Evolutionary conservation across 805 yeast species (phyloP), one percentile per base, ranked within the genome.

Genomic region (Wickerhamiella allomyrinae): DNA sequence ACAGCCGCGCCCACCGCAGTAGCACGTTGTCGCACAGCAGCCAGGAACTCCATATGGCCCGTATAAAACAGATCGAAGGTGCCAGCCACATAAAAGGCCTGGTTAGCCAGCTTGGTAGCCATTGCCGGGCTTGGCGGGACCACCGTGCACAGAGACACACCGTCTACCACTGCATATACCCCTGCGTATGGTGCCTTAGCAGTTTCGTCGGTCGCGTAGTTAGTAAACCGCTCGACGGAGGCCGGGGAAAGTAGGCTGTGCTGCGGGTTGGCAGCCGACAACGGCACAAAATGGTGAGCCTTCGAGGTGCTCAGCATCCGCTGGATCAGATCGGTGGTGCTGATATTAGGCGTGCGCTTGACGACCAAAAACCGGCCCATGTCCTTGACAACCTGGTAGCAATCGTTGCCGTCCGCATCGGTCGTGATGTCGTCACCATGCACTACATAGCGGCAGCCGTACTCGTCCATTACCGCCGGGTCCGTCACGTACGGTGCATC

Each of bases 381-480:
- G 41, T 83, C 84, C 58, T 89, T 87, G 50, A 87, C 83, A 20
- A 59, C 69, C 44, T 80, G 79, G 62, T 91, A 91, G 55, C 96
- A 85, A 62, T 91, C 98, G 43, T 83, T 77, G 2, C 98, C 98
- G 55, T 84, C 71, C 13, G 95, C 95, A 61, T 91, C 97, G 2
- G 96, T 82, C 20, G 96, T 91, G 50, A 91, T 85, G 57, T 91
- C 98, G 61, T 91, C 98, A 6, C 98, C 98, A 60, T 91, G 98
- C 9, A 91, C 95, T n/a, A 91, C 98, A 58, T 77, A 91, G 55
- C 74, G 62, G 64, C 98, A 91, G 6, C 72, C 73, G 55, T 74
- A 74, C 20, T 66, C 50, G 51, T 81, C 85, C 84, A 86, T 72
- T 41, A 84, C 79, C 34, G 63, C 65, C 1, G 94, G 93, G 49